Base-by-base conservation (phyloP, 2,329 filamentous ascomycete species). In the Fusarium phyllophilum region DNA sequence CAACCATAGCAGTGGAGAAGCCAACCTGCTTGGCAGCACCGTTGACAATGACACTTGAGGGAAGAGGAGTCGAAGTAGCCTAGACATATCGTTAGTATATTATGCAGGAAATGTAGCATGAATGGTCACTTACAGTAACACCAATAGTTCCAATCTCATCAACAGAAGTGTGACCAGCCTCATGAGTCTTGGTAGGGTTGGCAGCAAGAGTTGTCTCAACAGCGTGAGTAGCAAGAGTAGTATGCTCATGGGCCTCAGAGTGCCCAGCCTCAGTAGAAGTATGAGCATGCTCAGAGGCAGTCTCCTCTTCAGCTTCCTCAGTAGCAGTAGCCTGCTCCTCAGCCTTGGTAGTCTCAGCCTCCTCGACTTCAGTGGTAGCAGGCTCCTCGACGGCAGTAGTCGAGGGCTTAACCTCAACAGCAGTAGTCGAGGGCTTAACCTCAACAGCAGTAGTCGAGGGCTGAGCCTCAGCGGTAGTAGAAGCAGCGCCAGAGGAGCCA, bases 131-230 rank as follows among this genome's bases (percentile, higher is more conserved):
- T 46, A 74, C 72, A 46, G 62, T 72, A 38, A 62, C 44, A 14
- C 68, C 71, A 24, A 72, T 31, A 22, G 71, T 74, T 22, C 72
- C 71, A 20, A 74, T 17, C n/a, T 63, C 46, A 18, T 63, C 71
- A 5, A 36, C 44, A 9, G 65, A 41, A 24, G 72, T 66, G 29
- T 48, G 49, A 9, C 59, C 52, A 39, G 45, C 54, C 29, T 58
- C 51, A 7, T 55, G 46, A 39, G 65, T 52, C 45, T 49, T 41
- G 6, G 62, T 41, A 13, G 62, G 39, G 4, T 20, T 36, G 13
- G 56, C 49, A n/a, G 63, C 45, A 24, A 55, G 52, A 29, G 68
- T 46, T 2, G 62, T 54, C 39, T 26, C 56, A 6, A 34, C 26
- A 29, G 56, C 11, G 4, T 56, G 38, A 3, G 64, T 60, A 17